Base-by-base conservation (phyloP, 495 filamentous ascomycete genomes). In the Pseudotulostoma volvatum region DNA sequence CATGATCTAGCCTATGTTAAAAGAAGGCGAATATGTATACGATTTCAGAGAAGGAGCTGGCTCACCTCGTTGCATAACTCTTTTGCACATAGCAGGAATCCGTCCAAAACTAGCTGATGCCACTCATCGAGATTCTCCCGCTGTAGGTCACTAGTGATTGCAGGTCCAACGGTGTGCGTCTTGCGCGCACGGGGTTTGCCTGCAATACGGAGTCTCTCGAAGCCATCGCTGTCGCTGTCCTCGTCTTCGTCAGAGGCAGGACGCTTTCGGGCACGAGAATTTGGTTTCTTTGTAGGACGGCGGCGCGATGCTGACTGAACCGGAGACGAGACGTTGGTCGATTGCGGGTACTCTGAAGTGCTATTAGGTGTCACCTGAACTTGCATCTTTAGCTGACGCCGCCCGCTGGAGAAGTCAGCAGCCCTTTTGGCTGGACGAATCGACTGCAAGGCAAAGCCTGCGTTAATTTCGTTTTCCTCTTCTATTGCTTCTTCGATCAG, bases 291-390 rank as follows among this genome's bases (percentile, higher is more conserved):
- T 1, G 56, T 50, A 9, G 61, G 55, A 8, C 51, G 47, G 9
- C 57, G 55, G n/a, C 61, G 41, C 20, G 31, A 15, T 11, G 63
- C 71, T 28, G 63, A 64, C 51, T 77, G 67, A 2, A 84, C 54
- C 4, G 90, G 88, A 8, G 90, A 93, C 2, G 90, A 86, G 7
- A 94, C 70, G 39, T 84, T 81, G 0, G 88, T 93, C 3, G 88
- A 92, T 37, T 66, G 55, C 15, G 78, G 77, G 48, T 65, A 53
- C 13, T 63, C 54, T 28, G 23, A 5, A 18, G 57, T 47, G 49
- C 57, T 40, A 40, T 45, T 39, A 15, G 61, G 60, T 7, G 71
- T 71, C n/a, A 69, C 48, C 25, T 72, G 66, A 30, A 84, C 66
- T 39, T 75, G 67, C 32, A 84, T 57, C 35, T 67, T 67, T 23